Evolutionary conservation across 139 green algal genomes (phyloP).

Genomic region (Chlorella sp.): DNA sequence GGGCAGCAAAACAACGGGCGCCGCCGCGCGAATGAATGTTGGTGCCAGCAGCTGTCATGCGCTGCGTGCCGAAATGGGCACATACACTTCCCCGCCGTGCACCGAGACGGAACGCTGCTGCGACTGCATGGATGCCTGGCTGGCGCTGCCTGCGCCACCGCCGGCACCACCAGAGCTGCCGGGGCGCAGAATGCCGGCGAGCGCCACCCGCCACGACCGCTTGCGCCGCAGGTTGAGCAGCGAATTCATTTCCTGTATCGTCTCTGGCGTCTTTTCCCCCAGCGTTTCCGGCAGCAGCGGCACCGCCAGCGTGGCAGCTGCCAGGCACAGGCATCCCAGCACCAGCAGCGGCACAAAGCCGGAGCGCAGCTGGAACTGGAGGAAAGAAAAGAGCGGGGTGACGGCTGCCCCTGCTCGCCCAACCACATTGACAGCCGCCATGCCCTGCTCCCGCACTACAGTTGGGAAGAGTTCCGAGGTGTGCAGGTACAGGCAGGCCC

Average conservation of each 20-base stretch:
- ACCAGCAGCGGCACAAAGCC: slow-evolving; percentile 33
- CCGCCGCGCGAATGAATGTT: background rate
- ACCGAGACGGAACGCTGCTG: background rate
- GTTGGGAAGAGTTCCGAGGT: slow-evolving; percentile 40
- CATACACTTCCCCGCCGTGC: background rate
- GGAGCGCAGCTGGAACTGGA: slow-evolving; percentile 19
- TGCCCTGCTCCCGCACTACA: slow-evolving; percentile 38
- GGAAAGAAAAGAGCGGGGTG: slow-evolving; percentile 34
- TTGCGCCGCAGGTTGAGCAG: slow-evolving; percentile 2
- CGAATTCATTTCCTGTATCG: slow-evolving; percentile 41
- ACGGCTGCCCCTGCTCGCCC: background rate
- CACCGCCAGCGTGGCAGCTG: slow-evolving; percentile 7
- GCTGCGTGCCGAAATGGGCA: background rate
- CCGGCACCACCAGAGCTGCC: too few species aligned
- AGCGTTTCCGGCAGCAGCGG: slow-evolving; percentile 46
- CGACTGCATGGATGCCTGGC: too few species aligned
- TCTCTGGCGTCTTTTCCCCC: slow-evolving; percentile 1
- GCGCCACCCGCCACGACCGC: slow-evolving; percentile 21
- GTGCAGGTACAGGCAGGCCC: slow-evolving; percentile 22
- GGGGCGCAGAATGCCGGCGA: slow-evolving; percentile 11
- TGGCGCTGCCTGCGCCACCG: background rate
- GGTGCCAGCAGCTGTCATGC: background rate
- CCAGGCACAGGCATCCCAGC: slow-evolving; percentile 31
- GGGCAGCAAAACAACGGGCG: too few species aligned
- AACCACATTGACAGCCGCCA: slow-evolving; percentile 7